Percentiles rank a stretch among this genome's conserved stretches.
phyloP scores from a whole-genome alignment of 78 protist species.

The Dictyostelium capitatum region DNA sequence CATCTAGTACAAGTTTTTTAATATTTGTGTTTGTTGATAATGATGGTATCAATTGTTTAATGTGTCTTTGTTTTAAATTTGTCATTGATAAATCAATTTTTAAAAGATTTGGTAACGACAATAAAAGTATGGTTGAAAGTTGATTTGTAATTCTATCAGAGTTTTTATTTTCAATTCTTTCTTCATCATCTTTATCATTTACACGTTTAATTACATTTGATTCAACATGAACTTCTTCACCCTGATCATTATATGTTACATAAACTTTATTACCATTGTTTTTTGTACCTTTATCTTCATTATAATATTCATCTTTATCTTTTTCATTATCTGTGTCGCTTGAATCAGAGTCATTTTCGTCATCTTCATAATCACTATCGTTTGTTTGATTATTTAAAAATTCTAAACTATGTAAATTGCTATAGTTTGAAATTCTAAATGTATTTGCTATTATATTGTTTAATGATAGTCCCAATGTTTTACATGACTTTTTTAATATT shows the following conservation, averaged over 20 bases:
- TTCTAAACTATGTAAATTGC: not conserved
- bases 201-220: not conserved
- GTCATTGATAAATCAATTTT: not conserved
- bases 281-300: not conserved
- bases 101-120: not conserved
- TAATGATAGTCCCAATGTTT: not conserved
- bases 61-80: not conserved
- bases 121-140: not conserved
- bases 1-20: not conserved
- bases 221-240: not conserved
- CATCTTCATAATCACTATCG: constrained; percentile 13
- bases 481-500: not conserved
- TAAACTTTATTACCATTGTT: not conserved
- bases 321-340: not conserved
- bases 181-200: not conserved
- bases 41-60: not conserved
- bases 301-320: not conserved
- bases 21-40: not conserved
- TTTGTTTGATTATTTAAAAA: not conserved
- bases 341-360: not conserved
- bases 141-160: not conserved
- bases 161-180: not conserved
- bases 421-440: not conserved
- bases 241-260: not conserved
- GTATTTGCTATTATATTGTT: not conserved